Evolutionary conservation across 176 grass and related monocot species (phyloP).

Genomic region (Alopecurus myosuroides): DNA sequence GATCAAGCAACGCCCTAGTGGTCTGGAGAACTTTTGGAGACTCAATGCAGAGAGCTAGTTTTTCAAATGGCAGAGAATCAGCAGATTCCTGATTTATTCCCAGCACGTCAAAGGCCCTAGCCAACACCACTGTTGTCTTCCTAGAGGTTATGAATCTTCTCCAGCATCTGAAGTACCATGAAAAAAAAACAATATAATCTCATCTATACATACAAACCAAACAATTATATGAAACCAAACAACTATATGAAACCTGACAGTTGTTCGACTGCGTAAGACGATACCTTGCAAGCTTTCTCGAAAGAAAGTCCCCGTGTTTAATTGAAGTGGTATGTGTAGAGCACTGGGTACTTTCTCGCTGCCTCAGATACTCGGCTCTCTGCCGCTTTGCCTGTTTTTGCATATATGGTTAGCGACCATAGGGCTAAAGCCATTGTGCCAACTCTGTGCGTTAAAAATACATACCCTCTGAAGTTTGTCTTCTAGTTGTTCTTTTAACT

Average conservation of each 20-base stretch:
- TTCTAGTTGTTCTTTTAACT: conserved; percentile 68
- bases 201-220: conserved; percentile 11
- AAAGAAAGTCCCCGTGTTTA: conserved; percentile 67
- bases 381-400: conserved; percentile 57
- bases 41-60: conserved; percentile 66
- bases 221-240: conserved; percentile 9
- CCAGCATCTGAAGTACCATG: conserved; percentile 60
- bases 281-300: conserved; percentile 78
- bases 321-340: conserved; percentile 30
- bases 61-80: conserved; percentile 76
- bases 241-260: conserved; percentile 1
- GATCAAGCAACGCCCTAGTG: conserved; percentile 62
- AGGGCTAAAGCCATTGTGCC: background rate
- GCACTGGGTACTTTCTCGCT: conserved; percentile 48
- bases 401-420: conserved; percentile 1
- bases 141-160: conserved; percentile 67
- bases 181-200: background rate
- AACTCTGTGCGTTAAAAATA: background rate
- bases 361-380: conserved; percentile 71
- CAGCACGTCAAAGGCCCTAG: conserved; percentile 56
- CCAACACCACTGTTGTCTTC: conserved; percentile 61
- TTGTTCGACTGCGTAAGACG: background rate
- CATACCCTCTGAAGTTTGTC: conserved; percentile 74
- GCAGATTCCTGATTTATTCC: conserved; percentile 52
- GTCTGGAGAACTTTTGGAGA: conserved; percentile 66